Base-by-base conservation (phyloP, 78 protist genomes). In the Parvularia atlantis region DNA sequence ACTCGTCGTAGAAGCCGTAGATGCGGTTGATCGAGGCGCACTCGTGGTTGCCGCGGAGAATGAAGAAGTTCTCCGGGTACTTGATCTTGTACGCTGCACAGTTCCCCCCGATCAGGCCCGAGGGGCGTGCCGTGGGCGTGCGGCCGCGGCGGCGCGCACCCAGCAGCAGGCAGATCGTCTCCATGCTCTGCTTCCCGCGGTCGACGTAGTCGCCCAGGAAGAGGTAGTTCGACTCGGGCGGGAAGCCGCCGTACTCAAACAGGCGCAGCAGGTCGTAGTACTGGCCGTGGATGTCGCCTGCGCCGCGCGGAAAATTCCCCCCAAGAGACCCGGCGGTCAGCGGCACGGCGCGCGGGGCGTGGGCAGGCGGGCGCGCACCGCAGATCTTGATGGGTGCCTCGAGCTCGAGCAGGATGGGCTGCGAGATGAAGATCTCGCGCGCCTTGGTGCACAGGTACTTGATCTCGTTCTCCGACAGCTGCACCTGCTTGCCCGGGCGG, bases 191-290 rank as follows among this genome's bases (percentile, higher is more conserved):
- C 81, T 89, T 87, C 26, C 99, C 99, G n/a, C 99, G 90, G 50
- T 98, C 99, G 33, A 96, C 99, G 74, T 96, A 96, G 72, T 96
- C 99, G 0, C 99, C 98, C 33, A 98, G 92, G 84, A 98, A 98
- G 33, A 98, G 89, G 69, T 98, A 98, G 77, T 95, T 96, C 1
- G 96, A 43, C n/a, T 95, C 98, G 30, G 99, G 99, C 20, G 99
- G 99, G 66, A 96, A 95, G 53, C 97, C 98, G 37, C 99, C 97
- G 70, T 92, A 82, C 59, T 96, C 99, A 63, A 97, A 97, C 13
- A 97, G 81, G 19, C 99, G 74, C 61, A 97, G 77, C 43, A 97
- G 81, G 75, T 97, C 99, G 48, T 82, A 93, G 67, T 88, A 95
- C 76, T 95, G 99, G 7, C 99, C 99, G 68, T 95, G 96, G 39